Conservation (phyloP, 345 rosid species). For the Sapria himalayana region DNA sequence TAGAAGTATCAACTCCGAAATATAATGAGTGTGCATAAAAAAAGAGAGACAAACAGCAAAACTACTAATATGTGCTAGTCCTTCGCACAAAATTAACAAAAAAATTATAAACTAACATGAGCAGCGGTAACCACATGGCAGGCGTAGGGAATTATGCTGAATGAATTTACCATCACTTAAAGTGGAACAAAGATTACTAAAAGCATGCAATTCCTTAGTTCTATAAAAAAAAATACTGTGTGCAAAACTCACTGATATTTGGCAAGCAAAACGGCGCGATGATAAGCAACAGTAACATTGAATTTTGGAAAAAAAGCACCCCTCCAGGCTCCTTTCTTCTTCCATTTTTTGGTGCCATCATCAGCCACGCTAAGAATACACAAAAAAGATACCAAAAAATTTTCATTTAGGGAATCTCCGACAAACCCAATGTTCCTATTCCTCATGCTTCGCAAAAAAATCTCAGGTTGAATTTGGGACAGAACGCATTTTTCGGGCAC, state of each 20-base stretch:
- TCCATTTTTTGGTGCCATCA: conserved; percentile 54
- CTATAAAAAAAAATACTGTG: background rate
- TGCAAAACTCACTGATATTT: conserved; percentile 37
- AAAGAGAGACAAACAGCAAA: too few relatives aligned
- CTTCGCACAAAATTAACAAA: too few relatives aligned
- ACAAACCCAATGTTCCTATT: conserved; percentile 60
- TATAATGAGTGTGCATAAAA: too few relatives aligned
- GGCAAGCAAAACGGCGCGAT: conserved; percentile 74
- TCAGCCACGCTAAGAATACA: conserved; percentile 69
- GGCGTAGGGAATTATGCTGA: too few relatives aligned
- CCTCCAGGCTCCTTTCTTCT: conserved; percentile 88
- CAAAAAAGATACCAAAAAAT: conserved; percentile 54
- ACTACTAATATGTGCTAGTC: too few relatives aligned
- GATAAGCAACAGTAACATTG: conserved; percentile 81
- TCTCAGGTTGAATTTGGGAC: conserved; percentile 31
- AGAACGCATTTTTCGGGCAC: conserved; percentile 40
- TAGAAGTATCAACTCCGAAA: too few relatives aligned
- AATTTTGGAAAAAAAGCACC: conserved; percentile 74
- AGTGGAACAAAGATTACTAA: too few relatives aligned
- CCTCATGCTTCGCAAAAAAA: conserved; percentile 46
- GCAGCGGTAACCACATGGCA: too few relatives aligned
- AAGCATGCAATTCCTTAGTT: too few relatives aligned
- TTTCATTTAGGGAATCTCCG: conserved; percentile 87
- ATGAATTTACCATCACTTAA: too few relatives aligned
- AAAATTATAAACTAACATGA: too few relatives aligned